Evolutionary conservation across 352 stramenopile species (phyloP).

Genomic region (Phytopythium kandeliae): DNA sequence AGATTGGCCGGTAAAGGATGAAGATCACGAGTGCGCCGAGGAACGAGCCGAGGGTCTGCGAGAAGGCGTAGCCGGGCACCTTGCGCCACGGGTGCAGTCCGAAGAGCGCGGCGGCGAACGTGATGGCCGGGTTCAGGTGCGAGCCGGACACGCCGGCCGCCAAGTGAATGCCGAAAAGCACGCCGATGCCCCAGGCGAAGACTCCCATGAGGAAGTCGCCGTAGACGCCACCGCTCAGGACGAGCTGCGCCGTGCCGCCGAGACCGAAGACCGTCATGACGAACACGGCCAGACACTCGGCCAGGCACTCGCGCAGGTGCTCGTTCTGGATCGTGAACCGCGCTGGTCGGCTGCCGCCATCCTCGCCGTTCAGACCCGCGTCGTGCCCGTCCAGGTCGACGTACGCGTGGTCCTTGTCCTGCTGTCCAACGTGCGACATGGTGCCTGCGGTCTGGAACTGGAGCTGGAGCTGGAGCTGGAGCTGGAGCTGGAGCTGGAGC

Average conservation of each 20-base stretch:
- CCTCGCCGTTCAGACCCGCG: conserved; percentile 13
- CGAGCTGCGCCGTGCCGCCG: conserved; percentile 56
- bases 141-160: conserved; percentile 47
- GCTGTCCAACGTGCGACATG: conserved; percentile 10
- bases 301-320: conserved; percentile 22
- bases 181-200: conserved; percentile 64
- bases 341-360: conserved; percentile 10
- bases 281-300: conserved; percentile 39
- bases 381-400: conserved; percentile 24
- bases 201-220: conserved; percentile 69
- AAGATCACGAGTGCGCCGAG: conserved; percentile 37
- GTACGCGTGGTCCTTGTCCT: conserved; percentile 30
- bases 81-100: conserved; percentile 47
- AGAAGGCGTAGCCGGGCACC: conserved; percentile 43
- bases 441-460: background rate
- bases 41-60: conserved; percentile 52
- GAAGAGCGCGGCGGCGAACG: conserved; percentile 42
- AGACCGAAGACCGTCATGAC: conserved; percentile 68
- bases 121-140: conserved; percentile 67
- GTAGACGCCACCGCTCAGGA: conserved; percentile 39
- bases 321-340: conserved; percentile 33
- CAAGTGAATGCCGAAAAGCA: conserved; percentile 64
- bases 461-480: too few species aligned
- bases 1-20: conserved; percentile 46
- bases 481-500: too few species aligned